Conservation (phyloP, 202 grass and related monocot species). For the Zizania palustris region DNA sequence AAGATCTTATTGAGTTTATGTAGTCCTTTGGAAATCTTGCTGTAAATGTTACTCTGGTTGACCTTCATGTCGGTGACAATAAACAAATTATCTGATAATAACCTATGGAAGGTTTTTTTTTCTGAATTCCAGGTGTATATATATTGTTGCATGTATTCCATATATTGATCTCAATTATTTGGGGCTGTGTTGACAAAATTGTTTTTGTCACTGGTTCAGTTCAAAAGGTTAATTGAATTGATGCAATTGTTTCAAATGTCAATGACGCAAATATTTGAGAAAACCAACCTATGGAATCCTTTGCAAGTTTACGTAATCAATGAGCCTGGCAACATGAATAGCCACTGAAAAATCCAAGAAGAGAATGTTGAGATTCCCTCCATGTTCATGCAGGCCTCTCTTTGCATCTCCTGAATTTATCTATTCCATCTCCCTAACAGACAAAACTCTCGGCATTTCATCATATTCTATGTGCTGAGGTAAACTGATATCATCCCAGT, state of each 20-base stretch:
- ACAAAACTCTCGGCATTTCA: conserved; percentile 26
- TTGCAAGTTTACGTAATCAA: conserved; percentile 5
- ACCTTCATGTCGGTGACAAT: conserved; percentile 30
- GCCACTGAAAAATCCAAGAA: conserved; percentile 3
- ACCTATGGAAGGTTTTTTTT: conserved; percentile 9
- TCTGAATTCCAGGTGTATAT: neutral
- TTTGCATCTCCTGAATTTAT: conserved; percentile 31
- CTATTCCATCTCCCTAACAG: conserved; percentile 48
- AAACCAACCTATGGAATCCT: neutral
- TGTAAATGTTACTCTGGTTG: conserved; percentile 29
- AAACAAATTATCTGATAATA: conserved; percentile 14
- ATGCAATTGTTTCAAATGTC: conserved; percentile 26
- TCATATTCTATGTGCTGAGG: conserved; percentile 29
- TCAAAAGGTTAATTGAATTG: neutral
- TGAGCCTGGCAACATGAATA: conserved; percentile 14
- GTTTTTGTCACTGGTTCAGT: neutral
- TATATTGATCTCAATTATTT: neutral
- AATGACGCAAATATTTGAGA: neutral
- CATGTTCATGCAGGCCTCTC: conserved; percentile 63
- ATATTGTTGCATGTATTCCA: neutral
- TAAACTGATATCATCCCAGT: conserved; percentile 43
- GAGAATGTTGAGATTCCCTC: conserved; percentile 51
- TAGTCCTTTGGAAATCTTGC: conserved; percentile 27
- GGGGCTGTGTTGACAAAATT: neutral
- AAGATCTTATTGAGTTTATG: conserved; percentile 34